Evolutionary conservation across 1,284 basidiomycete species (phyloP).

Genomic region (Cryptococcus maquisensis): DNA sequence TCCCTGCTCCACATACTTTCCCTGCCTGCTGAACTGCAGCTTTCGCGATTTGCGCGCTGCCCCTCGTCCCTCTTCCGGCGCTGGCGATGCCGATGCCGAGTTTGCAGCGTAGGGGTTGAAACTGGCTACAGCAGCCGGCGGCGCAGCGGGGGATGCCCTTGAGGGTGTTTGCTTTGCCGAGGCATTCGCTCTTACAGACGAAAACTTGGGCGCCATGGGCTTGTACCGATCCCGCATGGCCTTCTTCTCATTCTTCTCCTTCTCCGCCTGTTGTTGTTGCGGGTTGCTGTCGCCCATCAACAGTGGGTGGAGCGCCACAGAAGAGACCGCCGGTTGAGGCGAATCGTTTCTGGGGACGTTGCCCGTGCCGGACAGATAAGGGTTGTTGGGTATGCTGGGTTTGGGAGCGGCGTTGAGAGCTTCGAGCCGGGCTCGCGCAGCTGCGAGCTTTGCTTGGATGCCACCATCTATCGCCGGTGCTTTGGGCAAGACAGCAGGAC

Average conservation of each 20-base stretch:
- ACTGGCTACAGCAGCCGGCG: slow-evolving; percentile 23
- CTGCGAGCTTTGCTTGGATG: slow-evolving; percentile 64
- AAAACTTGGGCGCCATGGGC: slow-evolving; percentile 95
- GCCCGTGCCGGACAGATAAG: slow-evolving; percentile 26
- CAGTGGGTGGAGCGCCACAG: slow-evolving; percentile 77
- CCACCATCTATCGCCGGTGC: slow-evolving; percentile 56
- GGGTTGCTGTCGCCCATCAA: slow-evolving; percentile 61
- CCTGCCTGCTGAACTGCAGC: slow-evolving; percentile 82
- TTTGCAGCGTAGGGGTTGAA: slow-evolving; percentile 70
- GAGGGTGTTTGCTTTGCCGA: slow-evolving; percentile 23
- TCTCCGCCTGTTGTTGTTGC: slow-evolving; percentile 38
- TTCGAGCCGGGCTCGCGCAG: slow-evolving; percentile 71
- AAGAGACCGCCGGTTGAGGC: slow-evolving; percentile 20
- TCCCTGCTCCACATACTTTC: slow-evolving; percentile 79
- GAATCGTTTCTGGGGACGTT: slow-evolving; percentile 9
- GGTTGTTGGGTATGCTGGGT: slow-evolving; percentile 13
- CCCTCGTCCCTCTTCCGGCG: slow-evolving; percentile 49
- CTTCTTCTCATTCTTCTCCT: slow-evolving; percentile 44
- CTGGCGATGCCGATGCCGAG: slow-evolving; percentile 4
- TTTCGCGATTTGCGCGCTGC: slow-evolving; percentile 55
- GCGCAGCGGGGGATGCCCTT: slow-evolving; percentile 49
- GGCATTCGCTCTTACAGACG: slow-evolving; percentile 70
- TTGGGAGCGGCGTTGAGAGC: slow-evolving; percentile 62
- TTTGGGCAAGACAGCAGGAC: slow-evolving; percentile 47
- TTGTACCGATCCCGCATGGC: slow-evolving; percentile 61